These are phyloP conservation scores for Diaporthe vexans DNA, from an alignment of 2,329 filamentous ascomycete species.

Conservation along the genomic window DNA sequence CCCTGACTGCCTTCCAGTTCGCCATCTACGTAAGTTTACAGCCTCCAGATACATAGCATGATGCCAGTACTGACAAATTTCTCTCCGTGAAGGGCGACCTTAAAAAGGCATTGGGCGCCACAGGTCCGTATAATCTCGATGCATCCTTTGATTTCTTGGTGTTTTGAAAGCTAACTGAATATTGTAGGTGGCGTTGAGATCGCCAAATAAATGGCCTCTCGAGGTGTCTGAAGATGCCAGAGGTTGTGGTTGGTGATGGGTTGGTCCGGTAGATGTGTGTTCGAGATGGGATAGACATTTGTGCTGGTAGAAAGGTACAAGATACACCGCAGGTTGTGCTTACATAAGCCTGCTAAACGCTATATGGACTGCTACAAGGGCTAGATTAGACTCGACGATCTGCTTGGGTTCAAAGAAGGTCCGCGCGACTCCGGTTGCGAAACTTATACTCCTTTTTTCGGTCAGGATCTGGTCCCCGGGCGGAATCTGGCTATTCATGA, in stretches of 20 bases:
- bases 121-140: slow-evolving; percentile 49
- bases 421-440: slow-evolving; percentile 12
- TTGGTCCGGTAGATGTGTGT: not conserved
- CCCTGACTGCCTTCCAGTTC: slow-evolving; percentile 77
- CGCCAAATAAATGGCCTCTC: slow-evolving; percentile 54
- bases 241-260: not conserved
- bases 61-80: not conserved
- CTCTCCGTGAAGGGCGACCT: slow-evolving; percentile 58
- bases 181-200: slow-evolving; percentile 77
- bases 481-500: slow-evolving; percentile 43
- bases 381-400: slow-evolving; percentile 25
- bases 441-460: slow-evolving; percentile 38
- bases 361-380: slow-evolving; percentile 15
- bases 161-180: no score
- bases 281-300: slow-evolving; percentile 18
- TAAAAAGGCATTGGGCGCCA: slow-evolving; percentile 78
- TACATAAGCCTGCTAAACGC: slow-evolving; percentile 1
- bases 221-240: not conserved
- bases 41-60: not conserved
- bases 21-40: slow-evolving; percentile 70
- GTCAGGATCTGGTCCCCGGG: slow-evolving; percentile 42
- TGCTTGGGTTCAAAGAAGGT: slow-evolving; percentile 20
- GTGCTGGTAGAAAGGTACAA: slow-evolving; percentile 20
- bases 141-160: no score
- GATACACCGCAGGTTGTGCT: slow-evolving; percentile 22